Conservation (phyloP, 2,329 filamentous ascomycete genomes). For the Colletotrichum aenigma region DNA sequence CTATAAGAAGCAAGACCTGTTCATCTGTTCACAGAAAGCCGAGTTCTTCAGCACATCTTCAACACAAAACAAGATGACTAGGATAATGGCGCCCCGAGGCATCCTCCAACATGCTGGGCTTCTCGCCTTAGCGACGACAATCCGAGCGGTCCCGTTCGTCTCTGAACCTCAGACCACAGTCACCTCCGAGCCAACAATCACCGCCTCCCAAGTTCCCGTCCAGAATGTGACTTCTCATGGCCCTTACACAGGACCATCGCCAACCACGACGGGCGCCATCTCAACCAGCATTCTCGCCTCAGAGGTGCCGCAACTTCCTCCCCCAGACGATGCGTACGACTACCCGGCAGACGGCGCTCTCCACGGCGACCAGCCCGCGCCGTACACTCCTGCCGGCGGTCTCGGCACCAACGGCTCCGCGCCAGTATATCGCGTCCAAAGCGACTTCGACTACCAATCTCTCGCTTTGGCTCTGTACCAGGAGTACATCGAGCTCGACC, state of each 20-base stretch:
- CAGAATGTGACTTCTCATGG: conserved; percentile 71
- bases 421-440: conserved; percentile 78
- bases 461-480: conserved; percentile 77
- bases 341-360: conserved; percentile 76
- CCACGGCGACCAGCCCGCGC: conserved; percentile 70
- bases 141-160: conserved; percentile 35
- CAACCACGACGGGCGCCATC: conserved; percentile 72
- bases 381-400: conserved; percentile 75
- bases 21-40: not conserved
- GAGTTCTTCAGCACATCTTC: not conserved
- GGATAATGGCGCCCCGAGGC: not conserved
- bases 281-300: conserved; percentile 60
- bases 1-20: not conserved
- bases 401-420: conserved; percentile 77
- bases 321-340: conserved; percentile 65
- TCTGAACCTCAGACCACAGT: conserved; percentile 39
- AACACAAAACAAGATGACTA: not conserved
- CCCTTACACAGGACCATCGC: conserved; percentile 66
- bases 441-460: conserved; percentile 84
- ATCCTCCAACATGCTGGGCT: conserved; percentile 12
- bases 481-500: conserved; percentile 84
- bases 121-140: conserved; percentile 21
- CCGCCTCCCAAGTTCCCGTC: conserved; percentile 34
- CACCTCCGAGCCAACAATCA: conserved; percentile 30
- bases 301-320: conserved; percentile 61